A percentile compares a stretch with the other conserved stretches of the same genome.
Conservation (phyloP, 352 stramenopile species). For the Pythium biforme region DNA sequence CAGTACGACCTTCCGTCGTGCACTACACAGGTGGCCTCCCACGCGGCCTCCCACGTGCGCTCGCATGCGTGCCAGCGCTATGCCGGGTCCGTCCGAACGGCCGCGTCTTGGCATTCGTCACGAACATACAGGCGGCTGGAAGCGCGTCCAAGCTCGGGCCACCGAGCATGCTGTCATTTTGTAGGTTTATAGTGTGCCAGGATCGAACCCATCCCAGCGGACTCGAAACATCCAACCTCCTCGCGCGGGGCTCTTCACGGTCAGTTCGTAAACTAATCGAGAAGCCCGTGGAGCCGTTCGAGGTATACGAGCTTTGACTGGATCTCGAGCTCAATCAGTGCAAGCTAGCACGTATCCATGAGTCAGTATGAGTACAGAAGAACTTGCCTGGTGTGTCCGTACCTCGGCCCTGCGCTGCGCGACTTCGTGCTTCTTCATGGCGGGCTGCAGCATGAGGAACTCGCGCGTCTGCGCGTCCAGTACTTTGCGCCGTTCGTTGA, state of each 20-base stretch:
- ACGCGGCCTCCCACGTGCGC: background rate
- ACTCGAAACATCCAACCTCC: too few relatives aligned
- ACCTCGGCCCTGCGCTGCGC: slow-evolving; percentile 62
- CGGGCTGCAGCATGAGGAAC: slow-evolving; percentile 46
- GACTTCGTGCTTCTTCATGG: slow-evolving; percentile 46
- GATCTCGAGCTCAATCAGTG: slow-evolving; percentile 68
- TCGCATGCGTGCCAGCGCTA: slow-evolving; percentile 10
- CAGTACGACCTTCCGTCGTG: slow-evolving; percentile 19
- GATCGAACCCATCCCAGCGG: too few relatives aligned
- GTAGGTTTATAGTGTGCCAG: too few relatives aligned
- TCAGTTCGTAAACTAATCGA: slow-evolving; percentile 17
- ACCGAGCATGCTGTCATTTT: slow-evolving; percentile 40
- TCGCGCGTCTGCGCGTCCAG: slow-evolving; percentile 39
- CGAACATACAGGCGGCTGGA: slow-evolving; percentile 14
- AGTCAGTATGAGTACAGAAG: background rate
- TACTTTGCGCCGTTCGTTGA: slow-evolving; percentile 35
- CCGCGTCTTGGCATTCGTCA: slow-evolving; percentile 17
- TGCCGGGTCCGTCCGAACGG: slow-evolving; percentile 8
- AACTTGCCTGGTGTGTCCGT: background rate
- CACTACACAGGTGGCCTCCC: slow-evolving; percentile 8
- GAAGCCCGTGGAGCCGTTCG: slow-evolving; percentile 19
- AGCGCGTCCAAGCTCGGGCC: slow-evolving; percentile 34
- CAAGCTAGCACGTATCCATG: slow-evolving; percentile 34
- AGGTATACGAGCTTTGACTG: slow-evolving; percentile 69
- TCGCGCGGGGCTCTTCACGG: slow-evolving; percentile 17